phyloP scores from a whole-genome alignment of 1,139 yeast species.

The Kazachstania sp. region DNA sequence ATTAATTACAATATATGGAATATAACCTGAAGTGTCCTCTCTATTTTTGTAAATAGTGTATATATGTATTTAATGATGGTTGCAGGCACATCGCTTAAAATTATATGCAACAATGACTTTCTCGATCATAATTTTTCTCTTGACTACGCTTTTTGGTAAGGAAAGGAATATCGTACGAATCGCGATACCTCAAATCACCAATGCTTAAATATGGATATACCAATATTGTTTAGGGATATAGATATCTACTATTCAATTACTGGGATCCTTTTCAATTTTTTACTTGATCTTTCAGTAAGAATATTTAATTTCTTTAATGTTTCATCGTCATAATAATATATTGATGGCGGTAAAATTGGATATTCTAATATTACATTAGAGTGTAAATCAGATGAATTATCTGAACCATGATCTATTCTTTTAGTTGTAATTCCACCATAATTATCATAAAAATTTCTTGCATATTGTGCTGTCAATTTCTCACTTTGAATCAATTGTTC shows the following conservation, averaged over 20 bases:
- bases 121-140: too few relatives aligned
- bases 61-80: too few relatives aligned
- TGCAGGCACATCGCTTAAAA: too few relatives aligned
- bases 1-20: too few relatives aligned
- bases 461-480: conserved; percentile 39
- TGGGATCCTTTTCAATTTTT: conserved; percentile 17
- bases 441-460: conserved; percentile 26
- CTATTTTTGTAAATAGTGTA: too few relatives aligned
- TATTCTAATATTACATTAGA: conserved; percentile 21
- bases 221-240: too few relatives aligned
- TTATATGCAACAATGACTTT: too few relatives aligned
- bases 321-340: conserved; percentile 17
- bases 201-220: too few relatives aligned
- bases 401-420: conserved; percentile 12
- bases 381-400: not conserved
- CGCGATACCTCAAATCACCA: too few relatives aligned
- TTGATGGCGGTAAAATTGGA: conserved; percentile 31
- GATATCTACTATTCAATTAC: conserved; percentile 17
- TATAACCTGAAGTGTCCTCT: too few relatives aligned
- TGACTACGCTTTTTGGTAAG: too few relatives aligned
- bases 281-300: conserved; percentile 9
- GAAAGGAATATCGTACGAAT: too few relatives aligned
- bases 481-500: conserved; percentile 46
- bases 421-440: conserved; percentile 27
- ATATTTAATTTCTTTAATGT: conserved; percentile 20